Conservation (phyloP, 306 rosid species). For the Acmispon strigosus region DNA sequence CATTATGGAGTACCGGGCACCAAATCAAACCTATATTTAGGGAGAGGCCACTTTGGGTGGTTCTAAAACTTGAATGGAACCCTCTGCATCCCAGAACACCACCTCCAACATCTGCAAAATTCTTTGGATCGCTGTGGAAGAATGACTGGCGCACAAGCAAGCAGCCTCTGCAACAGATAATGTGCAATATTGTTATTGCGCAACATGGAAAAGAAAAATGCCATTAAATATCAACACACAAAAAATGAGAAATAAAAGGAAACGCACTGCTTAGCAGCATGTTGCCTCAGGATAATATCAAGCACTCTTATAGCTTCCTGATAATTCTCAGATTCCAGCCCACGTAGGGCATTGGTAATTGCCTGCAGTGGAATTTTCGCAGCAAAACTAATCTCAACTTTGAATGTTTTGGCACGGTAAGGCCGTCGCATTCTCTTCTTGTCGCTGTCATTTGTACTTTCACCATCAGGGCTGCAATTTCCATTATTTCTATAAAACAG, state of each 20-base stretch:
- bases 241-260: not conserved
- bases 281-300: conserved; percentile 80
- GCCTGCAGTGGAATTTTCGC: conserved; percentile 77
- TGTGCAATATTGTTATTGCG: not conserved
- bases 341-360: conserved; percentile 68
- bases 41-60: conserved; percentile 82
- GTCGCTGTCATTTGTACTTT: conserved; percentile 57
- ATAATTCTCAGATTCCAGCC: conserved; percentile 75
- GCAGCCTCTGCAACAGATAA: conserved; percentile 66
- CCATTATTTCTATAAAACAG: conserved; percentile 49
- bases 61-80: conserved; percentile 87
- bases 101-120: conserved; percentile 69
- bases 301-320: conserved; percentile 87
- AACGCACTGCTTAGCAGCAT: conserved; percentile 88
- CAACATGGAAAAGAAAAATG: not conserved
- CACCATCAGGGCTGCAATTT: conserved; percentile 46
- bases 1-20: not conserved
- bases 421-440: conserved; percentile 68
- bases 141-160: conserved; percentile 84
- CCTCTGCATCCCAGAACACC: conserved; percentile 93
- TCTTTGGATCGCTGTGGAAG: conserved; percentile 62
- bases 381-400: conserved; percentile 81
- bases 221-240: not conserved
- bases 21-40: conserved; percentile 58
- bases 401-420: conserved; percentile 50